Evolutionary conservation across 768 basidiomycete genomes (phyloP), one percentile per base, ranked within the genome.

Genomic region (Boletus pseudopeckii): DNA sequence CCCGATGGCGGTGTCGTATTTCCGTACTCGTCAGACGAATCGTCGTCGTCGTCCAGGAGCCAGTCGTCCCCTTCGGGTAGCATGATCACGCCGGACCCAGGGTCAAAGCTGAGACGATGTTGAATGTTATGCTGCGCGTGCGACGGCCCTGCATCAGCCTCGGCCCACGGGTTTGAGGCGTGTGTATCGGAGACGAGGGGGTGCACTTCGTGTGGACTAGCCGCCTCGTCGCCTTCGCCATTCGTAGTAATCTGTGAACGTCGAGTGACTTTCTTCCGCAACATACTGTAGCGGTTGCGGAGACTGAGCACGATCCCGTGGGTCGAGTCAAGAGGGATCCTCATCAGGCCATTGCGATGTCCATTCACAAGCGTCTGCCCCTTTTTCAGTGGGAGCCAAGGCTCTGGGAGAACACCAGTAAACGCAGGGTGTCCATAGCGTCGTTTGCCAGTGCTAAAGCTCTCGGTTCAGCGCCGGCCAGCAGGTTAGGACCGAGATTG

Each of bases 391-490:
- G 95, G 95, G 4, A 98, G 80, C 96, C 96, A 98, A 0, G 96
- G 95, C 53, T 88, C 84, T 3, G 96, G 96, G 0, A 98, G 80
- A 5, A 90, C 81, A 2, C 96, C 96, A n/a, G 88, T 92, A 20
- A 98, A 78, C 1, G 93, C 96, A 4, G 96, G 96, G 67, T 98
- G 96, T 0, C 91, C 94, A 61, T 98, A 98, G 39, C 95, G 85
- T 46, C 90, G 77, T 69, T 95, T 92, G 10, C 93, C 93, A n/a
- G 94, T 97, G 67, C 91, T 93, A 56, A 33, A 28, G 37, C 40
- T 28, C 14, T 39, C 24, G 48, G 44, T 56, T 62, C 53, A 63
- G 42, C 20, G 11, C 15, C 6, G 24, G 8, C 14, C 33, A 18
- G 34, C 26, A 1, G 28, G 38, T 17, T 13, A 22, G 11, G 14